Conservation (phyloP, 192 early-diverging fungal genomes). For the Coemansia sp. region DNA sequence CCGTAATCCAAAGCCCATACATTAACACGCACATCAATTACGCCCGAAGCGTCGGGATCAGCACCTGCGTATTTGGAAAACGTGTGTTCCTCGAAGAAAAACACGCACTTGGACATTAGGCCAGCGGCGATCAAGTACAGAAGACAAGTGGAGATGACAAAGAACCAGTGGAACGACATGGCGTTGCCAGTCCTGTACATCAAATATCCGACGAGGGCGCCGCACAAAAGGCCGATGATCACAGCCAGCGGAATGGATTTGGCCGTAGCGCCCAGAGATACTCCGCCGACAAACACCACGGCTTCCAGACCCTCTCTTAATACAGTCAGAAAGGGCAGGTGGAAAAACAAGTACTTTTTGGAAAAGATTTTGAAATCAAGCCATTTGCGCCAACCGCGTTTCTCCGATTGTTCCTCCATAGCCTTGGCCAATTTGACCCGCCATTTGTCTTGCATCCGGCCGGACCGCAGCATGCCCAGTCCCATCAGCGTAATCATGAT, state of each 20-base stretch:
- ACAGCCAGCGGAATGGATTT: constrained; percentile 81
- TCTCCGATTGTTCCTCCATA: constrained; percentile 47
- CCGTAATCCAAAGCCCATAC: constrained; percentile 69
- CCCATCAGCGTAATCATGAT: constrained; percentile 81
- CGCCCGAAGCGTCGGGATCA: constrained; percentile 60
- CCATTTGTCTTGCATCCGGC: constrained; percentile 80
- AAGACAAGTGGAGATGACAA: constrained; percentile 68
- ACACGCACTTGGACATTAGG: constrained; percentile 68
- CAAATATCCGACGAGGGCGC: constrained; percentile 67
- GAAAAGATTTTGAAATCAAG: constrained; percentile 46
- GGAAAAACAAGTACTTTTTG: constrained; percentile 71
- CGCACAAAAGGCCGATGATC: constrained; percentile 70
- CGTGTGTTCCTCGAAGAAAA: constrained; percentile 66
- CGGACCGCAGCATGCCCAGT: constrained; percentile 75
- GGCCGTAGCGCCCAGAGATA: constrained; percentile 63
- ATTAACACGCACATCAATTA: constrained; percentile 62
- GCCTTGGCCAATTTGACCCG: constrained; percentile 59
- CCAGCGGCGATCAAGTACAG: constrained; percentile 84
- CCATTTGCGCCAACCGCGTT: constrained; percentile 32
- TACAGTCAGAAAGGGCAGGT: constrained; percentile 84
- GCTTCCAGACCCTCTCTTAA: constrained; percentile 87
- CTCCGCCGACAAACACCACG: constrained; percentile 88
- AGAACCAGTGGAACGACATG: constrained; percentile 80
- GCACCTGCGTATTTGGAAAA: constrained; percentile 71
- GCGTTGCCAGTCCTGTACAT: constrained; percentile 73